These are phyloP conservation scores for Verbena officinalis DNA, from an alignment of 257 asterid species.

Conservation along the genomic window DNA sequence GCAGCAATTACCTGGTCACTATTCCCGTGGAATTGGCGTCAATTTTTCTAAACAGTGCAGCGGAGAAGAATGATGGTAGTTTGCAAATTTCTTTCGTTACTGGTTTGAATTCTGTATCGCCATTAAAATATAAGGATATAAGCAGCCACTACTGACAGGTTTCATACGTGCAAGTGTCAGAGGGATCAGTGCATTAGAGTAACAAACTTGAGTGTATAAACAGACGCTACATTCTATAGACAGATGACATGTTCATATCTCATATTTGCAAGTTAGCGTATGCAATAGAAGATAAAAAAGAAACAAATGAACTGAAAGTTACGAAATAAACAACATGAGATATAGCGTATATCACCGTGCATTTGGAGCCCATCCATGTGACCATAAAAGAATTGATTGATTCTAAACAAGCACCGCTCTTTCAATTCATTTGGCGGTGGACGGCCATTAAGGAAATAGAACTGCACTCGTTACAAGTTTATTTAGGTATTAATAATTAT, in stretches of 20 bases:
- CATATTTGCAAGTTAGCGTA: slow-evolving; percentile 19
- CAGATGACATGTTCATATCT: slow-evolving; percentile 10
- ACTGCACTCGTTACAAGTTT: slow-evolving; percentile 59
- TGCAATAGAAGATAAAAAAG: slow-evolving; percentile 18
- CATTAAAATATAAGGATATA: slow-evolving; percentile 25
- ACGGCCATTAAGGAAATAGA: slow-evolving; percentile 90
- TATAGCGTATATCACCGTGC: slow-evolving; percentile 62
- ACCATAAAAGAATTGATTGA: slow-evolving; percentile 97
- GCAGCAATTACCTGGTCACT: slow-evolving; percentile 71
- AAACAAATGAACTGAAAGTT: slow-evolving; percentile 21
- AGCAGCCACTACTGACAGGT: slow-evolving; percentile 9
- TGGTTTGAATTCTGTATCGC: slow-evolving; percentile 82
- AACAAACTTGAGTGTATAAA: slow-evolving; percentile 12
- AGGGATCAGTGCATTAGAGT: slow-evolving; percentile 20
- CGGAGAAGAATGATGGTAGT: slow-evolving; percentile 96
- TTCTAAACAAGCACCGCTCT: slow-evolving; percentile 91
- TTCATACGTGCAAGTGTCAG: slow-evolving; percentile 10
- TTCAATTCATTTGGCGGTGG: slow-evolving; percentile 93
- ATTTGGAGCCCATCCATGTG: slow-evolving; percentile 88
- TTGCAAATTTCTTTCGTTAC: slow-evolving; percentile 97
- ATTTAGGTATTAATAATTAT: slow-evolving; percentile 24
- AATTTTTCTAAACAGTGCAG: slow-evolving; percentile 81
- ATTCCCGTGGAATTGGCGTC: slow-evolving; percentile 66
- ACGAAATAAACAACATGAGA: slow-evolving; percentile 6
- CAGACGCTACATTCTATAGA: not conserved